These are phyloP conservation scores for Aspergillus calidoustus DNA, from an alignment of 2,329 filamentous ascomycete genomes.

Conservation along the genomic window DNA sequence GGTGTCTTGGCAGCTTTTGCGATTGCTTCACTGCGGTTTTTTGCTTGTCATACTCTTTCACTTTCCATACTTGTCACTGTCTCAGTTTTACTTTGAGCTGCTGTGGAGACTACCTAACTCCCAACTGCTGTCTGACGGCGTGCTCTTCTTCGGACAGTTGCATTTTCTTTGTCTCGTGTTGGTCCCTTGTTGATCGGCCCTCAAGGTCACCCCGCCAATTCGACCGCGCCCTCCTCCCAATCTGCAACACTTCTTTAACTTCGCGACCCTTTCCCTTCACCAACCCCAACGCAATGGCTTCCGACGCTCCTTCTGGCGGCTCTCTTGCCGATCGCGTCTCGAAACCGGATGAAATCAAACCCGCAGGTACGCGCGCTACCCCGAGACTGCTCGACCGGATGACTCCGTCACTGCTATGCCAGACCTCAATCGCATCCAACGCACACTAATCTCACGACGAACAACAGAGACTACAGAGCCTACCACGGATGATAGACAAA, in stretches of 20 bases:
- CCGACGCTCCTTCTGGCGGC: constrained; percentile 41
- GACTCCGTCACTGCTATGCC: constrained; percentile 16
- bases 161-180: constrained; percentile 12
- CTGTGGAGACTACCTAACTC: neutral
- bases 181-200: constrained; percentile 2
- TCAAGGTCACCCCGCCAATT: constrained; percentile 13
- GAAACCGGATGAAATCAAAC: constrained; percentile 40
- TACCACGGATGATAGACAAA: constrained; percentile 32
- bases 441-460: constrained; percentile 23
- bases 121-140: neutral
- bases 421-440: constrained; percentile 15
- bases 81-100: neutral
- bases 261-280: constrained; percentile 1
- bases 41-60: constrained; percentile 9
- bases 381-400: constrained; percentile 23
- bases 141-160: constrained; percentile 5
- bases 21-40: constrained; percentile 24
- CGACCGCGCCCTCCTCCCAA: neutral
- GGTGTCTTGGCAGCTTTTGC: constrained; percentile 14
- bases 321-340: constrained; percentile 56
- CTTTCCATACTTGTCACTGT: constrained; percentile 9
- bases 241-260: neutral
- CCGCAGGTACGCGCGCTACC: constrained; percentile 35
- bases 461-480: constrained; percentile 20
- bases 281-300: constrained; percentile 40